phyloP scores from a whole-genome alignment of 257 asterid species.

The Thymus mandschuricus region DNA sequence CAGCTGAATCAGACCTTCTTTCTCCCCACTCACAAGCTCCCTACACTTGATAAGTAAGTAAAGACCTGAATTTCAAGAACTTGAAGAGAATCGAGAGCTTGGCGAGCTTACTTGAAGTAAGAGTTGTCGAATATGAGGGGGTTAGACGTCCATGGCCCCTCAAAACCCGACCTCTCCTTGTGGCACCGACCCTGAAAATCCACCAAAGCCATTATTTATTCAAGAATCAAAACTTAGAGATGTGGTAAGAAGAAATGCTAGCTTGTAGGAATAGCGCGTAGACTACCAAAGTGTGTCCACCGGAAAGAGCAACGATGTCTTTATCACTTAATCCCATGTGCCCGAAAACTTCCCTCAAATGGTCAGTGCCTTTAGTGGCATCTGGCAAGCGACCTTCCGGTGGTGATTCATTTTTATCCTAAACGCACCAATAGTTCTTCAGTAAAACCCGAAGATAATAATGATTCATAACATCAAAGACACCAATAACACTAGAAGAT shows the following conservation, averaged over 20 bases:
- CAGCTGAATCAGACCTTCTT: constrained; percentile 65
- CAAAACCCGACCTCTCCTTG: constrained; percentile 60
- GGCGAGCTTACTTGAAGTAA: constrained; percentile 46
- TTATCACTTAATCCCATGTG: constrained; percentile 55
- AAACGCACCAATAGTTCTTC: background rate
- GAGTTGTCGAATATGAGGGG: constrained; percentile 62
- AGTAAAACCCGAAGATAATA: too few relatives aligned
- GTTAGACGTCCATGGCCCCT: constrained; percentile 56
- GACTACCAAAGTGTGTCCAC: constrained; percentile 58
- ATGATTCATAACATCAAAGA: background rate
- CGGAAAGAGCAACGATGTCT: constrained; percentile 59
- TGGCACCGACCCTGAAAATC: constrained; percentile 55
- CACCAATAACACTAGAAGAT: background rate
- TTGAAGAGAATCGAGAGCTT: background rate
- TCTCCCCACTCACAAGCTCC: constrained; percentile 69
- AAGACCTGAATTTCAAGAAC: too few relatives aligned
- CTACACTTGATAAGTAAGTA: constrained; percentile 21
- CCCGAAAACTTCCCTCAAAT: constrained; percentile 58
- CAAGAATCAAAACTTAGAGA: constrained; percentile 6
- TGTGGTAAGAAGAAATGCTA: background rate
- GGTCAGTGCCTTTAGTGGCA: constrained; percentile 55
- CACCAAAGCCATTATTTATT: background rate
- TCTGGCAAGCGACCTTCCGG: constrained; percentile 62
- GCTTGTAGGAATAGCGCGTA: background rate
- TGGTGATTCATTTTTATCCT: constrained; percentile 61